phyloP scores from a whole-genome alignment of 441 rosid genomes.

The Arabidopsis hybrid region DNA sequence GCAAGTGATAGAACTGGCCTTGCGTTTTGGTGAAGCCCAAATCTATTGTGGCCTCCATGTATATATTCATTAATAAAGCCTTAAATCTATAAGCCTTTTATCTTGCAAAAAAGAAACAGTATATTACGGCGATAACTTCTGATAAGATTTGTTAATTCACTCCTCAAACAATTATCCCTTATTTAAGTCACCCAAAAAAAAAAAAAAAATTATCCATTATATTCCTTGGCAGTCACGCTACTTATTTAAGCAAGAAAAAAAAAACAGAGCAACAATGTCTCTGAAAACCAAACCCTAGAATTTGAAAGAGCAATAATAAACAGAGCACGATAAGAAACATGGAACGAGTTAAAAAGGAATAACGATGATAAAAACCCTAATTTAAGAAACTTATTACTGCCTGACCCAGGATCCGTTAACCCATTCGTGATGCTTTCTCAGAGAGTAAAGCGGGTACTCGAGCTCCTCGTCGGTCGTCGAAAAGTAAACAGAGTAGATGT shows the following conservation, averaged over 20 bases:
- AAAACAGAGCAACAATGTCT: background rate
- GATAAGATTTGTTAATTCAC: background rate
- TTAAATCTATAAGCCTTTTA: background rate
- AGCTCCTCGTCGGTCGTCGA: slow-evolving; percentile 15
- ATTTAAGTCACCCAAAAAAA: background rate
- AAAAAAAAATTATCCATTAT: background rate
- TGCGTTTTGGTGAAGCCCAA: background rate
- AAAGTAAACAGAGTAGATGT: slow-evolving; percentile 38
- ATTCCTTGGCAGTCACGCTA: slow-evolving; percentile 21
- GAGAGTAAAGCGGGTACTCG: background rate
- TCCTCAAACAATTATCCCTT: background rate
- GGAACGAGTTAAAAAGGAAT: background rate
- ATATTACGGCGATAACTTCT: too few relatives aligned
- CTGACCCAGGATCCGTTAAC: slow-evolving; percentile 37
- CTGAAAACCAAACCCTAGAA: background rate
- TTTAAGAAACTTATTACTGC: background rate
- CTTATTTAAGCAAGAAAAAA: background rate
- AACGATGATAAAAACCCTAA: slow-evolving; percentile 13
- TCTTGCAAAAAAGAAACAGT: background rate
- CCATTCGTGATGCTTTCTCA: slow-evolving; percentile 45
- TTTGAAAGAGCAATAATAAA: background rate
- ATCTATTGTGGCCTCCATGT: background rate
- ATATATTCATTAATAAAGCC: background rate
- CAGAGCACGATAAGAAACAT: slow-evolving; percentile 9
- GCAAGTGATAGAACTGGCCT: background rate